Conservation (phyloP, 805 yeast species). For the Candida hispaniensis region DNA sequence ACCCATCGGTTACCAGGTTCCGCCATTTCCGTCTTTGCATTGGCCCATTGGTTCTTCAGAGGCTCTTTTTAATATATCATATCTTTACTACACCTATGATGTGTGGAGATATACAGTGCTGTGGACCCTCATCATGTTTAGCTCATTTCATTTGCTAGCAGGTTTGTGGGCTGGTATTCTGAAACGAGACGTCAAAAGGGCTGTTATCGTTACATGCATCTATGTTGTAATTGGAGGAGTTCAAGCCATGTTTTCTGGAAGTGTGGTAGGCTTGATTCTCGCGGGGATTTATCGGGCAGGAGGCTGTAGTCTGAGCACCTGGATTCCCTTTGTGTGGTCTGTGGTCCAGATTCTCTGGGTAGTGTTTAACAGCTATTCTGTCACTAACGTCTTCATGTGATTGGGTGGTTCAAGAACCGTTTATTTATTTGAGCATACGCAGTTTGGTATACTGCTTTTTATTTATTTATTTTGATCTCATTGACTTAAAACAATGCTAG, state of each 20-base stretch:
- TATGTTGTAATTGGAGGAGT: constrained; percentile 47
- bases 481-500: too few relatives aligned
- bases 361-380: constrained; percentile 55
- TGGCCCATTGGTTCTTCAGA: constrained; percentile 46
- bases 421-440: too few relatives aligned
- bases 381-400: constrained; percentile 37
- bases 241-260: constrained; percentile 63
- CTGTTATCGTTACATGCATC: constrained; percentile 30
- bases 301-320: constrained; percentile 77
- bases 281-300: constrained; percentile 74
- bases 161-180: constrained; percentile 51
- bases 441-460: too few relatives aligned
- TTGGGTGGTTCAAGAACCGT: too few relatives aligned
- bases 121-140: constrained; percentile 69
- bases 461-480: too few relatives aligned
- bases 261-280: constrained; percentile 62
- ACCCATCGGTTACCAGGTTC: constrained; percentile 75
- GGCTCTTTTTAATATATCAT: constrained; percentile 36
- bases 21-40: constrained; percentile 67
- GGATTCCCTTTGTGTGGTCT: constrained; percentile 88
- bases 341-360: constrained; percentile 56
- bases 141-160: constrained; percentile 50
- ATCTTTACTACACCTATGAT: constrained; percentile 57
- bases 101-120: constrained; percentile 73
- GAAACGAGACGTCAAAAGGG: constrained; percentile 37